These are phyloP conservation scores for Fraxinus quadrangulata DNA, from an alignment of 257 asterid genomes.

Conservation along the genomic window DNA sequence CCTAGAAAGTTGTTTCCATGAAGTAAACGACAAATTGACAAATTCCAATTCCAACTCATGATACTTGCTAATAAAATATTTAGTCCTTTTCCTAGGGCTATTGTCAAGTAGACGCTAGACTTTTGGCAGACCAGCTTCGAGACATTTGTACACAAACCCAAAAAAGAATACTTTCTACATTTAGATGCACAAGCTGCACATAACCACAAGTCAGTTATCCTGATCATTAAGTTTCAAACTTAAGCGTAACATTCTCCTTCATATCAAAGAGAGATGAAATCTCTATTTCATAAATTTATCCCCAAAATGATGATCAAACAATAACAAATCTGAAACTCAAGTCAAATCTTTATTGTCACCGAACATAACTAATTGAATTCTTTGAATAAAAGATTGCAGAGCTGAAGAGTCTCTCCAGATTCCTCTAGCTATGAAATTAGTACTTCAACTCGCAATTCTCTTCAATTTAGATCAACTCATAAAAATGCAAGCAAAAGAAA, in stretches of 20 bases:
- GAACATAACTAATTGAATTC: not conserved
- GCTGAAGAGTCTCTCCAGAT: not conserved
- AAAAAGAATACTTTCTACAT: conserved; percentile 5
- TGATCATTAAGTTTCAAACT: not conserved
- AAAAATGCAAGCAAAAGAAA: not conserved
- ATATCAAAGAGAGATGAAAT: not conserved
- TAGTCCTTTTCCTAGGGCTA: not conserved
- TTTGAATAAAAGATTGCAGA: not conserved
- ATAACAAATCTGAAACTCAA: not conserved
- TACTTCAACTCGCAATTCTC: not conserved
- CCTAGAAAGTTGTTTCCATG: not conserved
- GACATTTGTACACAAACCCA: not conserved
- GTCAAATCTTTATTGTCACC: conserved; percentile 1
- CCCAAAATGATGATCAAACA: not conserved
- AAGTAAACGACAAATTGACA: conserved; percentile 6
- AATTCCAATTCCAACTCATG: not conserved
- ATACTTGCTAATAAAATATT: not conserved
- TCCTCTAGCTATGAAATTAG: conserved; percentile 6
- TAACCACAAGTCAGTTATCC: not conserved
- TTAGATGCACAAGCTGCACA: not conserved
- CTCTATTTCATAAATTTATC: not conserved
- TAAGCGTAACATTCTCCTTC: not conserved
- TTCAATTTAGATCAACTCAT: conserved; percentile 1
- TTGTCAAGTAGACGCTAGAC: not conserved
- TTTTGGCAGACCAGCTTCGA: not conserved